Base-by-base conservation (phyloP, 352 stramenopile genomes). In the Salisapilia sapeloensis region DNA sequence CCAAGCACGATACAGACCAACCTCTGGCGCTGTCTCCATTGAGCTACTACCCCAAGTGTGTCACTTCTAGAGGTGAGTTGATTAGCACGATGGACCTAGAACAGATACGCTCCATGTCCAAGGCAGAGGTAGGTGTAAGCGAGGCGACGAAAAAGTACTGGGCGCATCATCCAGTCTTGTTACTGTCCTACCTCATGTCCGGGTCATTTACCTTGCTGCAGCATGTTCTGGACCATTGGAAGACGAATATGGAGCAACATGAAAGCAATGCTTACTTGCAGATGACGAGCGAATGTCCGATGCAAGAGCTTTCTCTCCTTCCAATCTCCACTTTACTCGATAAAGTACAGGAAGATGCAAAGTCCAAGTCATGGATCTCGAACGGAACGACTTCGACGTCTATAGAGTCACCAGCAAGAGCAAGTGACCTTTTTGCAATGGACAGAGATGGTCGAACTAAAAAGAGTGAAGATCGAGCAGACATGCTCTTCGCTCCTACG, bases 251-350 rank as follows among this genome's bases (percentile, higher is more conserved):
- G 26, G n/a, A 57, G 12, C 53, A 66, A 24, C 64, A 89, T 28
- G 62, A 89, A 38, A 67, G 84, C 50, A 56, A 45, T 9, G 85
- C 69, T 25, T 91, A 85, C 42, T 19, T 89, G 16, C 60, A 58
- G 29, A 89, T 89, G 76, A 36, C 54, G 9, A 52, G 83, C 11
- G 54, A 71, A 23, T 45, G 53, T 10, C 38, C 50, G n/a, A 32
- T 84, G 17, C 48, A 30, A 31, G 54, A 33, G 11, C 45, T 84
- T 21, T 60, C 71, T 5, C 56, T 75, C 19, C 20, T 85, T 11
- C 44, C 50, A n/a, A 44, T 85, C n/a, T 45, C 41, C 13, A 45
- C 53, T 11, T 27, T 90, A 4, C 45, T 85, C 44, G 4, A 4
- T 30, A 9, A 47, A 35, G 6, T 52, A 37, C 24, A 53, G 31